A percentile compares a stretch with the other conserved stretches of the same genome.
phyloP scores from a whole-genome alignment of 371 early-diverging fungal species.

The Entomophthora muscae region DNA sequence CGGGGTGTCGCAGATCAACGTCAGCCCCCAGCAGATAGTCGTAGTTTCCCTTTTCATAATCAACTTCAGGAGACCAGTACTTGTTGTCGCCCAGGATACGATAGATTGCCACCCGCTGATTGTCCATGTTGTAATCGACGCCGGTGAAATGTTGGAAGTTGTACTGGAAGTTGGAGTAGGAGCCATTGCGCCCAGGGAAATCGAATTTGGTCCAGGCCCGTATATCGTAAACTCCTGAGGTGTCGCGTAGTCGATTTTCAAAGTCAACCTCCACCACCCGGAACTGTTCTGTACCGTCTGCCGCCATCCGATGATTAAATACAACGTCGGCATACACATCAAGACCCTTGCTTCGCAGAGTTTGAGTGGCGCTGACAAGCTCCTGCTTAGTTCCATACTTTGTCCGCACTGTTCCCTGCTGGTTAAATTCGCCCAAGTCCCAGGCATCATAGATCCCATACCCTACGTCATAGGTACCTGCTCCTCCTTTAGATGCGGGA shows the following conservation, averaged over 20 bases:
- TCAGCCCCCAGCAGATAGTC: constrained; percentile 23
- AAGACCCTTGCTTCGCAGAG: constrained; percentile 7
- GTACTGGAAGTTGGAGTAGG: constrained; percentile 22
- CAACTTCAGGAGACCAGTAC: constrained; percentile 21
- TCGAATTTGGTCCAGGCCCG: constrained; percentile 19
- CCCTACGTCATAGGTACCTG: constrained; percentile 15
- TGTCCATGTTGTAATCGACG: constrained; percentile 19
- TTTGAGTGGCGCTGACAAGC: constrained; percentile 17
- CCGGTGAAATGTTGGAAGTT: constrained; percentile 19
- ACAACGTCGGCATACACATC: constrained; percentile 3
- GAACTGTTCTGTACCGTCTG: neutral
- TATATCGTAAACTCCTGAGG: constrained; percentile 17
- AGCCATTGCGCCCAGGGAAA: constrained; percentile 19
- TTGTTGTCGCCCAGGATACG: constrained; percentile 20
- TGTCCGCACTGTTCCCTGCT: constrained; percentile 18
- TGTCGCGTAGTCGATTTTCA: constrained; percentile 16
- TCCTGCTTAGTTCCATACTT: constrained; percentile 23
- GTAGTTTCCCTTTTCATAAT: constrained; percentile 23
- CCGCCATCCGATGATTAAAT: constrained; percentile 3
- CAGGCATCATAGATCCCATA: constrained; percentile 22
- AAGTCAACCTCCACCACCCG: neutral
- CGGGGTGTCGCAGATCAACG: constrained; percentile 18
- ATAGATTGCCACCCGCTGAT: constrained; percentile 15
- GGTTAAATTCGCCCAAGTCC: constrained; percentile 25
- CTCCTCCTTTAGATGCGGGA: constrained; percentile 4